Percentiles rank a stretch among this genome's conserved stretches.
Conservation (phyloP, 495 filamentous ascomycete species). For the Penicillium cinerascens region DNA sequence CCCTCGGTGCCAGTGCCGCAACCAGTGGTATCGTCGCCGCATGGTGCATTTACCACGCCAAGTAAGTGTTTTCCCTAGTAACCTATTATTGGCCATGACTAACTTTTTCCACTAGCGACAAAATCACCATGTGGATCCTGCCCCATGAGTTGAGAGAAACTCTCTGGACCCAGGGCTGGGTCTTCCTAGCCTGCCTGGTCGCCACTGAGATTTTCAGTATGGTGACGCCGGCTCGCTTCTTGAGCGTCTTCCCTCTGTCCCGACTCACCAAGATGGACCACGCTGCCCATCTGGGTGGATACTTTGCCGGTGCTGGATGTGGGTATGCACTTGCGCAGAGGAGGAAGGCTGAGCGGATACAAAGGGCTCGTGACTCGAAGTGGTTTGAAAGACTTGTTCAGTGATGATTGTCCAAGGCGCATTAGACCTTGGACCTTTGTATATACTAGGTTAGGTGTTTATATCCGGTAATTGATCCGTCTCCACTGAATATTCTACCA, state of each 20-base stretch:
- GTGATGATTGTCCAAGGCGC: background rate
- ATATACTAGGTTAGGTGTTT: background rate
- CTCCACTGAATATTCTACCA: background rate
- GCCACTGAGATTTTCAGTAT: conserved; percentile 37
- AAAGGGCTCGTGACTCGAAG: conserved; percentile 13
- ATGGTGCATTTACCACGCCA: conserved; percentile 62
- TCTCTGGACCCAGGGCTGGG: conserved; percentile 34
- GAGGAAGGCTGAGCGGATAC: conserved; percentile 15
- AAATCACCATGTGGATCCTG: conserved; percentile 42
- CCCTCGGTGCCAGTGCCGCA: conserved; percentile 73
- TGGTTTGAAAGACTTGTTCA: conserved; percentile 13
- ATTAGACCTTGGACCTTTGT: background rate
- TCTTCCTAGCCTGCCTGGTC: conserved; percentile 36
- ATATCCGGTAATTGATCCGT: background rate
- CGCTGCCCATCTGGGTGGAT: conserved; percentile 69
- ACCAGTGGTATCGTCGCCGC: conserved; percentile 64
- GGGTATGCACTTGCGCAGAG: conserved; percentile 23
- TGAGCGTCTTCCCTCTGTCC: conserved; percentile 21
- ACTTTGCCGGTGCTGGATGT: conserved; percentile 47
- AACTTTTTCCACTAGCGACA: conserved; percentile 27
- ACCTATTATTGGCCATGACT: background rate
- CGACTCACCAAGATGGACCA: conserved; percentile 53
- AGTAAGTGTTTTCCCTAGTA: conserved; percentile 28
- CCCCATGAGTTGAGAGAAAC: conserved; percentile 34
- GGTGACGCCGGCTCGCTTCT: conserved; percentile 22